Percentiles rank a stretch among this genome's conserved stretches.
These are phyloP conservation scores for Flaveria trinervia DNA, from an alignment of 129 eudicot species.

Conservation along the genomic window DNA sequence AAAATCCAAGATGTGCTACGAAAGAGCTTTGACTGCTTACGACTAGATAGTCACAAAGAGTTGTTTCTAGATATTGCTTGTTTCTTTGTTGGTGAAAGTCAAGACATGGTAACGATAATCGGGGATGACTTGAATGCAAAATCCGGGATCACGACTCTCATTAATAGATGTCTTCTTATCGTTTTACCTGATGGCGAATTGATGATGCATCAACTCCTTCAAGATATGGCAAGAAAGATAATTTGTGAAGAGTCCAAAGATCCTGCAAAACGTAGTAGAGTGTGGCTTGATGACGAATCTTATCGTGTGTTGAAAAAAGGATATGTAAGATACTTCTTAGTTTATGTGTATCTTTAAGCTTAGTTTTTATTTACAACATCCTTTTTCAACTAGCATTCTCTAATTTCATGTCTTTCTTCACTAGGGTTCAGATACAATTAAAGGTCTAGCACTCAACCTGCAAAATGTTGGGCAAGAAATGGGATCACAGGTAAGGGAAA, in stretches of 20 bases:
- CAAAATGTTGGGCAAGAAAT: background rate
- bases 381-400: background rate
- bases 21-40: constrained; percentile 25
- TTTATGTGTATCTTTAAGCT: background rate
- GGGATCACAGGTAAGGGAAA: background rate
- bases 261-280: constrained; percentile 8
- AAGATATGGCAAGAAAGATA: constrained; percentile 23
- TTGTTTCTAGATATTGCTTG: constrained; percentile 21
- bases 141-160: constrained; percentile 1
- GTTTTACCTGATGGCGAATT: background rate
- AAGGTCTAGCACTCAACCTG: constrained; percentile 34
- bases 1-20: constrained; percentile 9
- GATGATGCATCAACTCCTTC: constrained; percentile 27
- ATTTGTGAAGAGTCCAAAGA: constrained; percentile 4
- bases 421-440: constrained; percentile 35
- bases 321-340: constrained; percentile 23
- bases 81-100: constrained; percentile 14
- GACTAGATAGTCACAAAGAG: background rate
- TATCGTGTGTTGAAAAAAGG: constrained; percentile 5
- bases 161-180: constrained; percentile 11
- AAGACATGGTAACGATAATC: background rate
- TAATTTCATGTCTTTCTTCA: background rate
- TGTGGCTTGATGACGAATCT: background rate
- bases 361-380: background rate
- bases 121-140: background rate